These are phyloP conservation scores for Pythium rhizo-oryzae DNA, from an alignment of 352 stramenopile genomes.

Conservation along the genomic window DNA sequence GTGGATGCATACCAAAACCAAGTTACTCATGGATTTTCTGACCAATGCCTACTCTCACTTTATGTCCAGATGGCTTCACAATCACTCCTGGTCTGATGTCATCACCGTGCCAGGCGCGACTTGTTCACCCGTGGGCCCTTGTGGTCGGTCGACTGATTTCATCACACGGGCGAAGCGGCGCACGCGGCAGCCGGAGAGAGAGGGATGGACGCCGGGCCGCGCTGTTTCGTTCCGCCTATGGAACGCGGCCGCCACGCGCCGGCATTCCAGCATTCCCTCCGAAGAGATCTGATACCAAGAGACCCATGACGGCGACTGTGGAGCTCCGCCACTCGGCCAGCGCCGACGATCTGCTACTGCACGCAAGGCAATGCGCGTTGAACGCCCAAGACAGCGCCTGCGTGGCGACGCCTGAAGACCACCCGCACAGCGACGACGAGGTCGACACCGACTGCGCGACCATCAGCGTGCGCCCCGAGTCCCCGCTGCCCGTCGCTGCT, in stretches of 20 bases:
- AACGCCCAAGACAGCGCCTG: slow-evolving; percentile 14
- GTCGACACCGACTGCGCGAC: slow-evolving; percentile 24
- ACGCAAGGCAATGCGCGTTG: neutral
- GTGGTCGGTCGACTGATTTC: slow-evolving; percentile 5
- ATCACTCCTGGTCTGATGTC: slow-evolving; percentile 17
- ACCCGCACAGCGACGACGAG: slow-evolving; percentile 43
- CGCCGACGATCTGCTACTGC: slow-evolving; percentile 30
- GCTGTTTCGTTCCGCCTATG: slow-evolving; percentile 1
- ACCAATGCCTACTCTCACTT: no score
- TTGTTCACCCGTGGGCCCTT: neutral
- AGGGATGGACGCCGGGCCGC: slow-evolving; percentile 5
- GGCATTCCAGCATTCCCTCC: neutral
- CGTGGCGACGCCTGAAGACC: neutral
- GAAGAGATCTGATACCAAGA: neutral
- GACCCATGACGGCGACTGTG: neutral
- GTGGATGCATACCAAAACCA: no score
- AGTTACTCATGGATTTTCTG: no score
- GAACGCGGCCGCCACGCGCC: neutral
- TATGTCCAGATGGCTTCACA: slow-evolving; percentile 6
- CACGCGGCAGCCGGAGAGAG: neutral
- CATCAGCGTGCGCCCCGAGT: slow-evolving; percentile 18
- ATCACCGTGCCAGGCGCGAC: neutral
- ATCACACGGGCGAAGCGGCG: slow-evolving; percentile 7
- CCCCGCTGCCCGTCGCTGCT: neutral
- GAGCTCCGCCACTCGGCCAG: slow-evolving; percentile 24